A percentile compares a stretch with the other conserved stretches of the same genome.
Evolutionary conservation across 371 early-diverging fungal genomes (phyloP).

Genomic region (Mucor lusitanicus): DNA sequence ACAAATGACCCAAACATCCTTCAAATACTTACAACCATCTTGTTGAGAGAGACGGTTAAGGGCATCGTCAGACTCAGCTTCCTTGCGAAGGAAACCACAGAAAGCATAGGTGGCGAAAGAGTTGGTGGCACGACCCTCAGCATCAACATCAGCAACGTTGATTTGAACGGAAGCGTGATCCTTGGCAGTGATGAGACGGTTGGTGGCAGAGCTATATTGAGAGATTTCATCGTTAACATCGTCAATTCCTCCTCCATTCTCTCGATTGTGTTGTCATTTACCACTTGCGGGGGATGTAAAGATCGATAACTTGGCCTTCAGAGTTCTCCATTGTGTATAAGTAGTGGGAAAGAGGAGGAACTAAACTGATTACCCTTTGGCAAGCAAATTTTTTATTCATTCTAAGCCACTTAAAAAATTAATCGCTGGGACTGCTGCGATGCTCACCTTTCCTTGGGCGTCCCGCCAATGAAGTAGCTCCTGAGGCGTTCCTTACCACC

Average conservation of each 20-base stretch:
- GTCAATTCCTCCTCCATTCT: not conserved
- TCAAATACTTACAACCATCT: constrained; percentile 71
- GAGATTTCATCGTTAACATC: not conserved
- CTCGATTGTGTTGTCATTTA: constrained; percentile 34
- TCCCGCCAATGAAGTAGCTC: not conserved
- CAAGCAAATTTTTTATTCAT: constrained; percentile 25
- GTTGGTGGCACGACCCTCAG: constrained; percentile 80
- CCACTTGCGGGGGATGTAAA: constrained; percentile 97
- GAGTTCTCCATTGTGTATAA: constrained; percentile 64
- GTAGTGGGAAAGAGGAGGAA: constrained; percentile 29
- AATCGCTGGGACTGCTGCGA: not conserved
- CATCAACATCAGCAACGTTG: constrained; percentile 95
- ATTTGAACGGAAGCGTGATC: constrained; percentile 99
- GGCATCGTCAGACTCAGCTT: constrained; percentile 95
- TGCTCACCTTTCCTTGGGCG: not conserved
- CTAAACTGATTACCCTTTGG: constrained; percentile 1
- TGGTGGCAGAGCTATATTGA: constrained; percentile 49
- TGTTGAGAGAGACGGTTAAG: constrained; percentile 94
- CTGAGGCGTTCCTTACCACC: not conserved
- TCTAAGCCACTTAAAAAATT: constrained; percentile 22
- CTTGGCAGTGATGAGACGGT: constrained; percentile 65
- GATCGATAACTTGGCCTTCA: constrained; percentile 81
- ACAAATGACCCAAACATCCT: not conserved
- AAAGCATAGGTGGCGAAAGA: constrained; percentile 88
- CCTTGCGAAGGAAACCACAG: constrained; percentile 90